Percentiles rank a stretch among this genome's conserved stretches.
Conservation (phyloP, 1,284 basidiomycete species). For the Naganishia sp. region DNA sequence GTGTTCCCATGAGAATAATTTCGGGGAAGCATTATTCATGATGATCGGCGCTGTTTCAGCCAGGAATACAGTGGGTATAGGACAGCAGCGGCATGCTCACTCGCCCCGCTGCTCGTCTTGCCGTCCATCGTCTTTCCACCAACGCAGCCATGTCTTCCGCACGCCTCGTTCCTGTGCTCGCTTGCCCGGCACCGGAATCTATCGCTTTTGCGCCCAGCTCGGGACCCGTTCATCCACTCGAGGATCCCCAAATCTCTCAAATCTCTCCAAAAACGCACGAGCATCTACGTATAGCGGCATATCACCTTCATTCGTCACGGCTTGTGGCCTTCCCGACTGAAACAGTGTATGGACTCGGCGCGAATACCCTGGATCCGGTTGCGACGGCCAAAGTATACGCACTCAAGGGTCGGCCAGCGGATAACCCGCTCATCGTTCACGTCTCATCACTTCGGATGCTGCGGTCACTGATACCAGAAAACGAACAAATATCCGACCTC, state of each 20-base stretch:
- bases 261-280: slow-evolving; percentile 38
- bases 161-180: slow-evolving; percentile 23
- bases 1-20: too few species aligned
- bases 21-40: too few species aligned
- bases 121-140: too few species aligned
- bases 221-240: slow-evolving; percentile 35
- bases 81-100: too few species aligned
- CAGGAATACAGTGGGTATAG: too few species aligned
- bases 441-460: slow-evolving; percentile 86
- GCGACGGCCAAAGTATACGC: slow-evolving; percentile 78
- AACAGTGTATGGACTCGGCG: slow-evolving; percentile 96
- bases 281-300: slow-evolving; percentile 43
- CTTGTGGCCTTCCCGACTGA: slow-evolving; percentile 92
- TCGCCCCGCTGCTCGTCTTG: too few species aligned
- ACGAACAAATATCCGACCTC: slow-evolving; percentile 62
- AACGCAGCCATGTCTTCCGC: background rate
- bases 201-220: slow-evolving; percentile 15
- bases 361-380: slow-evolving; percentile 66
- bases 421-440: slow-evolving; percentile 98
- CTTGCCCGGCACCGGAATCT: background rate
- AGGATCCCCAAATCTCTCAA: slow-evolving; percentile 37
- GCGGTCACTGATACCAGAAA: slow-evolving; percentile 64
- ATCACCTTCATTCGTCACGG: slow-evolving; percentile 43
- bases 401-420: slow-evolving; percentile 87
- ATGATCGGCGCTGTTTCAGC: too few species aligned